phyloP scores from a whole-genome alignment of 352 stramenopile species.

The Lagenidium giganteum region DNA sequence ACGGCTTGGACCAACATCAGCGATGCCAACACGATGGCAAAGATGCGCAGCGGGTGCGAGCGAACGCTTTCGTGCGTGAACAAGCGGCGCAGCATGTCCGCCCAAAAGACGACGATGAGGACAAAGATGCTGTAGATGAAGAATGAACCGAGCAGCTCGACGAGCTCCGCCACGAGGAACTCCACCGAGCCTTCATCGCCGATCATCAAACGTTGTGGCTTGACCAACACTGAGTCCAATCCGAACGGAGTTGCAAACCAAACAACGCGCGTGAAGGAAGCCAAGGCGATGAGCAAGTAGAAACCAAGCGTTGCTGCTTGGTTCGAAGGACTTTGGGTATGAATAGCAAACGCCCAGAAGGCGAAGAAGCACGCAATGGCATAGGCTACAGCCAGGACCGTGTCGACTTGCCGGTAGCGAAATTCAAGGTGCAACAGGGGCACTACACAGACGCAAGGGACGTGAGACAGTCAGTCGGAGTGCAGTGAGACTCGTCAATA shows the following conservation, averaged over 20 bases:
- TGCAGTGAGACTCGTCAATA: too few relatives aligned
- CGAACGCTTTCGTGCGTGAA: conserved; percentile 70
- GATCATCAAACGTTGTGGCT: conserved; percentile 50
- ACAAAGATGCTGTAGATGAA: conserved; percentile 97
- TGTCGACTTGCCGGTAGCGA: conserved; percentile 78
- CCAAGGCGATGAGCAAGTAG: conserved; percentile 70
- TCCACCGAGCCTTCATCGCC: conserved; percentile 56
- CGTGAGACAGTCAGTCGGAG: too few relatives aligned
- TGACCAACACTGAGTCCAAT: conserved; percentile 58
- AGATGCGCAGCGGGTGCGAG: conserved; percentile 85
- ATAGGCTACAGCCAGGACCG: conserved; percentile 67
- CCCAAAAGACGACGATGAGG: conserved; percentile 97
- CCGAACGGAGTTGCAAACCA: conserved; percentile 80
- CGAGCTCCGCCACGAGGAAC: conserved; percentile 81
- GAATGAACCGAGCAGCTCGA: conserved; percentile 89
- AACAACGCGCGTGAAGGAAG: conserved; percentile 50
- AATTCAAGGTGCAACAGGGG: conserved; percentile 74
- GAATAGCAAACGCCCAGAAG: conserved; percentile 74
- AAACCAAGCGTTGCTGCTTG: conserved; percentile 77
- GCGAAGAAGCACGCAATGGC: conserved; percentile 73
- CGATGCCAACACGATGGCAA: conserved; percentile 74
- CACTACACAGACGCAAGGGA: too few relatives aligned
- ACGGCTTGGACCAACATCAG: conserved; percentile 74
- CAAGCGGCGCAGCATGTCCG: conserved; percentile 94
- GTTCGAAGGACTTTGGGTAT: conserved; percentile 44